phyloP scores from a whole-genome alignment of 768 basidiomycete genomes.

The Mycena chlorophos region DNA sequence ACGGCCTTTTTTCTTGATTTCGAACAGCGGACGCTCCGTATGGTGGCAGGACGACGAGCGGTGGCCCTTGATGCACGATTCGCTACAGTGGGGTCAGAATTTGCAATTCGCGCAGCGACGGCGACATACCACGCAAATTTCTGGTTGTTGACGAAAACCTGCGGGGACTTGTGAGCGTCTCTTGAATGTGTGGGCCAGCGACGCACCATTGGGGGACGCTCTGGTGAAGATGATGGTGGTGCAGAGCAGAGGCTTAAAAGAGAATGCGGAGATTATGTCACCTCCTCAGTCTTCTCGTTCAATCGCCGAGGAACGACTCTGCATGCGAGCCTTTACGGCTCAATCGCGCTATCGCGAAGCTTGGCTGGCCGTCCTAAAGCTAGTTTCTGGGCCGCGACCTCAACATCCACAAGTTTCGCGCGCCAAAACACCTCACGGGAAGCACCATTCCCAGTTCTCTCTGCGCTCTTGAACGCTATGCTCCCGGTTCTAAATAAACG shows the following conservation, averaged over 20 bases:
- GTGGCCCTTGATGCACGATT: slow-evolving; percentile 93
- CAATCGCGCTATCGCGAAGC: slow-evolving; percentile 20
- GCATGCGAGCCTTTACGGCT: background rate
- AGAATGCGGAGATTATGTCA: background rate
- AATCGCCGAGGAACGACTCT: slow-evolving; percentile 5
- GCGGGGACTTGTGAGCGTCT: background rate
- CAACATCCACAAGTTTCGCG: background rate
- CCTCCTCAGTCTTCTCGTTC: background rate
- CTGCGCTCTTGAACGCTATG: background rate
- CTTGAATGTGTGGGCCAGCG: background rate
- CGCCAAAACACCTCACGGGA: background rate
- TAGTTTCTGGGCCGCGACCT: slow-evolving; percentile 8
- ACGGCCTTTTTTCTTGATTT: slow-evolving; percentile 91
- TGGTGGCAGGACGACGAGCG: slow-evolving; percentile 88
- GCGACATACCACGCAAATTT: slow-evolving; percentile 68
- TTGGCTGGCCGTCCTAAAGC: background rate
- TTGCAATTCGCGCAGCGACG: slow-evolving; percentile 10
- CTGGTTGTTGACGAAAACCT: slow-evolving; percentile 78
- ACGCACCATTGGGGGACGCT: background rate
- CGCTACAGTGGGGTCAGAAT: too few relatives aligned
- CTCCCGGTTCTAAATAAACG: too few relatives aligned
- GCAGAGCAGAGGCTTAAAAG: background rate
- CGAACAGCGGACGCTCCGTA: slow-evolving; percentile 85
- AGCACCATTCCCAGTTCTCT: background rate
- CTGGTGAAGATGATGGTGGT: background rate